phyloP scores from a whole-genome alignment of 768 basidiomycete species.

The Xerocomellus chrysenteron region DNA sequence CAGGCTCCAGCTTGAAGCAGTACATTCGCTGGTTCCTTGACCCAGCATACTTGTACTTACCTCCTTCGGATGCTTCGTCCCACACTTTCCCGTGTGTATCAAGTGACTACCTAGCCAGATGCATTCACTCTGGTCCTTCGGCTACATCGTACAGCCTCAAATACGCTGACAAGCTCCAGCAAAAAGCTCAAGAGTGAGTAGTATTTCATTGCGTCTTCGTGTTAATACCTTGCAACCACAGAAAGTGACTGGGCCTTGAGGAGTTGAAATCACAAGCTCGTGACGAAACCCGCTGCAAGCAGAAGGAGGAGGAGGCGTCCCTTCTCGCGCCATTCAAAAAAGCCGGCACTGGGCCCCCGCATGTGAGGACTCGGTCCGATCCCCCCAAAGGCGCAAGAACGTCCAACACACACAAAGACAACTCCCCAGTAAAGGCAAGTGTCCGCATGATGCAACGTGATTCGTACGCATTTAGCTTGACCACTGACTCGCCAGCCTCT shows the following conservation, averaged over 20 bases:
- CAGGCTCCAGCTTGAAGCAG: too few relatives aligned
- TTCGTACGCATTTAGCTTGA: not conserved
- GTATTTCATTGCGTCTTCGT: constrained; percentile 1
- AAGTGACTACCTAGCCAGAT: constrained; percentile 2
- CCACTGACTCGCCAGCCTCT: constrained; percentile 58
- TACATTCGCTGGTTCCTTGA: too few relatives aligned
- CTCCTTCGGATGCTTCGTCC: not conserved
- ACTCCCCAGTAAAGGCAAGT: constrained; percentile 64
- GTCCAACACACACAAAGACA: constrained; percentile 49
- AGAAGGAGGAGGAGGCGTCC: constrained; percentile 18
- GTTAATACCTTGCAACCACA: constrained; percentile 22
- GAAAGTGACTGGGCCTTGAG: constrained; percentile 43
- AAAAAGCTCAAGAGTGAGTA: constrained; percentile 64
- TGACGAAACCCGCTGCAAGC: constrained; percentile 34
- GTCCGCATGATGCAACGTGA: not conserved
- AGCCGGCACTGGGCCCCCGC: constrained; percentile 6
- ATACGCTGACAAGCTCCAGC: constrained; percentile 69
- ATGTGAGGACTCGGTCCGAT: constrained; percentile 6
- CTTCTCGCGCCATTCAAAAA: constrained; percentile 16
- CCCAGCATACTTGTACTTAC: too few relatives aligned
- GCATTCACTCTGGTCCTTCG: constrained; percentile 10
- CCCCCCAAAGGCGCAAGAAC: constrained; percentile 1
- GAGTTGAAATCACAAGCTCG: constrained; percentile 33
- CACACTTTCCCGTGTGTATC: constrained; percentile 1
- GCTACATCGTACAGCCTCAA: constrained; percentile 40